Base-by-base conservation (phyloP, 345 rosid species). In the Hibiscus syriacus region DNA sequence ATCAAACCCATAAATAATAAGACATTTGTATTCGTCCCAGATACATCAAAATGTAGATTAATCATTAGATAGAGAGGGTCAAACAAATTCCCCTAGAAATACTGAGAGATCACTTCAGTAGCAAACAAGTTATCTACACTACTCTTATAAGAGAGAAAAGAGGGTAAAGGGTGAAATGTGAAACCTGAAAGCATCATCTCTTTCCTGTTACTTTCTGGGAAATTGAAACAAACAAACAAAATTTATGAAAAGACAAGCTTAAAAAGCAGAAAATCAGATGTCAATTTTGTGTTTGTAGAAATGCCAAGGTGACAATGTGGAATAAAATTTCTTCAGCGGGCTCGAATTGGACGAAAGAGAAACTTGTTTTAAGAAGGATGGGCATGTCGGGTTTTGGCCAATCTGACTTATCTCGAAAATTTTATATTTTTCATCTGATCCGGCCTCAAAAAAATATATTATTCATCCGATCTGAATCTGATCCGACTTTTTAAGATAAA, bases 111-210 rank as follows among this genome's bases (percentile, higher is more conserved):
- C 27, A 25, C 22, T 43, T 25, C n/a, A 32, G 67, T 13, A 46
- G 22, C 50, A 39, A 22, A 39, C 23, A 39, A 22, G 34, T 41
- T 41, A 22, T 6, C 30, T 39, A 45, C 66, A 23, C 17, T 22
- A 39, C 39, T 22, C 50, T 39, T 13, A 5, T n/a, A 5, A 39
- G 6, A 39, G 19, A 62, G 32, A 62, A 62, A 62, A 50, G 20
- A 41, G 0, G 14, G 50, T 41, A 3, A n/a, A 20, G n/a, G 3
- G 30, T 0, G 0, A 3, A 20, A 38, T 10, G 29, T 20, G n/a
- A 22, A 38, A 62, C 66, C 66, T 41, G 66, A 39, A 62, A 62
- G 66, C 66, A 62, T 62, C 41, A 38, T n/a, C 41, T 41, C 1
- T 39, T 45, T 45, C 27, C 32, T 39, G 19, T 48, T 20, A 10